Evolutionary conservation across 2,329 filamentous ascomycete species (phyloP).

Genomic region (Phialophora expanda): DNA sequence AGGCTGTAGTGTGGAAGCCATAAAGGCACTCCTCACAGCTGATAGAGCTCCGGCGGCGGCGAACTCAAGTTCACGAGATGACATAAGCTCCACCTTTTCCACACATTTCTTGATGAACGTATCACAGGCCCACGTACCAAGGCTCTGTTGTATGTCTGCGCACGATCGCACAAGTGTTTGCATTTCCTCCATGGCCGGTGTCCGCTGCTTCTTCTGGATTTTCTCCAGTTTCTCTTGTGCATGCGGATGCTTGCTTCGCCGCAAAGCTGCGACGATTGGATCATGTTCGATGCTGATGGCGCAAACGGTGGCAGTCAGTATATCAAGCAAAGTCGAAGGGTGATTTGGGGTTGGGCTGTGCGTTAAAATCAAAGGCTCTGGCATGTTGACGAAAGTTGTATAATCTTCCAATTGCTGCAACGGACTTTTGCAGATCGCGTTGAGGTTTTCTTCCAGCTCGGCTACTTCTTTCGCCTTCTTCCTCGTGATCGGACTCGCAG

Average conservation of each 20-base stretch:
- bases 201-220: constrained; percentile 43
- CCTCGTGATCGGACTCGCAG: constrained; percentile 75
- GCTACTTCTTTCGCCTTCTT: constrained; percentile 41
- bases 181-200: constrained; percentile 57
- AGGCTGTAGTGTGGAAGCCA: constrained; percentile 23
- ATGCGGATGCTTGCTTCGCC: constrained; percentile 46
- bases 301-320: constrained; percentile 51
- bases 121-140: constrained; percentile 73
- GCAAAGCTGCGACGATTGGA: constrained; percentile 62
- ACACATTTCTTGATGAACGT: constrained; percentile 65
- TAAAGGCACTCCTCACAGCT: constrained; percentile 12
- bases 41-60: not conserved
- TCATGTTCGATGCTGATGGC: constrained; percentile 64
- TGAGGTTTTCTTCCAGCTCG: constrained; percentile 70
- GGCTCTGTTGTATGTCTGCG: constrained; percentile 58
- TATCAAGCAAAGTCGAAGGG: constrained; percentile 47
- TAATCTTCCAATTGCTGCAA: constrained; percentile 72
- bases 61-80: constrained; percentile 3
- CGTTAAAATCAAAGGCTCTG: constrained; percentile 56
- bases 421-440: constrained; percentile 72
- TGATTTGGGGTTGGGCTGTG: constrained; percentile 36
- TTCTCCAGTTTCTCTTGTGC: constrained; percentile 40
- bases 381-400: constrained; percentile 69
- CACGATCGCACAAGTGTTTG: constrained; percentile 59
- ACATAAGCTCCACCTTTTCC: constrained; percentile 41